Base-by-base conservation (phyloP, 768 basidiomycete genomes). In the Mycena maculata region DNA sequence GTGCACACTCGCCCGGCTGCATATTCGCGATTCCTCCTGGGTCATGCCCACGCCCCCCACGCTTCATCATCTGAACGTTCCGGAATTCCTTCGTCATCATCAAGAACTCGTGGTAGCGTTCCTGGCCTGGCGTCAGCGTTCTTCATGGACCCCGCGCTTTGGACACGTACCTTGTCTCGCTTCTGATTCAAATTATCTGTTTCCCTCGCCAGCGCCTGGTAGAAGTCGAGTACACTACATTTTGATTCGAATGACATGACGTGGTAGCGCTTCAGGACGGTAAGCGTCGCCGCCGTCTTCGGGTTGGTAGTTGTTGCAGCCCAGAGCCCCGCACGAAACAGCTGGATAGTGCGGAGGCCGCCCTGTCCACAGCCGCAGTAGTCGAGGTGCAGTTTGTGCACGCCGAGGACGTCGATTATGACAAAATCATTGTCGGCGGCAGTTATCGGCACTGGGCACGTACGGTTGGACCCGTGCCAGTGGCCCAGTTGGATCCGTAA, bases 31-130 rank as follows among this genome's bases (percentile, higher is more conserved):
- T 48, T 13, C 75, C 74, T 6, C 4, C 36, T 18, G 63, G 47
- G 22, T 71, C 73, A 53, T 74, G 71, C 8, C 49, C 49, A 7
- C 49, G 10, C 63, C 74, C 74, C 8, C 53, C 70, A 16, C 70
- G 66, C 47, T 75, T 75, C 28, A 71, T 50, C 61, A 69, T 65
- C 59, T 53, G 62, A 7, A 76, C 15, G 48, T 73, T 65, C 2
- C 63, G 41, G 67, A 66, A 76, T 33, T 72, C 52, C 12, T 63
- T 48, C 2, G 71, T 52, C 50, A 74, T 75, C 1, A 33, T 44
- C 25, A 69, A 27, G 23, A 77, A 69, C 27, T 70, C 52, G 6
- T 42, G 13, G 33, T 76, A 77, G 4, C 71, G 65, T 53, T 71
- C 54, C 75, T 77, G 23, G 9, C 5, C 9, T 23, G 6, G 4